Conservation (phyloP, 805 yeast genomes). For the Yarrowia sp. region DNA sequence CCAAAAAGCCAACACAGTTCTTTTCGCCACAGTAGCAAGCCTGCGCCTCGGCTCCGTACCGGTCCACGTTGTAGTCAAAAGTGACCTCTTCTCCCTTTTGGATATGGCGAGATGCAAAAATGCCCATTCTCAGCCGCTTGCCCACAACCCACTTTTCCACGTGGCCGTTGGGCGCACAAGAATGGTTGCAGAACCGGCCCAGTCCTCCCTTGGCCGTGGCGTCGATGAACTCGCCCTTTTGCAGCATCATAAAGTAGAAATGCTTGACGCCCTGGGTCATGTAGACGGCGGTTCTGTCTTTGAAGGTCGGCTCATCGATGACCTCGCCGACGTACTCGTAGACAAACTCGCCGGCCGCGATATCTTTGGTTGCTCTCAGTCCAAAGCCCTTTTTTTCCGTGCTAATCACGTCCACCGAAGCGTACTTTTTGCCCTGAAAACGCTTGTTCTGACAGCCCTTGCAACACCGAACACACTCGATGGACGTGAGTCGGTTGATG, state of each 20-base stretch:
- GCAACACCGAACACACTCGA: constrained; percentile 87
- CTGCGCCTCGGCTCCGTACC: constrained; percentile 94
- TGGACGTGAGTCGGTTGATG: constrained; percentile 85
- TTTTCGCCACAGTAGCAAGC: constrained; percentile 91
- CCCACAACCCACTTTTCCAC: constrained; percentile 98
- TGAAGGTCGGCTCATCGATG: constrained; percentile 72
- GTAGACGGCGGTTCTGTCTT: constrained; percentile 69
- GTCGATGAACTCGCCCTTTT: constrained; percentile 87
- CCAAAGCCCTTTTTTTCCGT: constrained; percentile 91
- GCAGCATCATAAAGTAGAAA: constrained; percentile 94
- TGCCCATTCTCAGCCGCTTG: constrained; percentile 87
- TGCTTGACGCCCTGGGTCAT: constrained; percentile 68
- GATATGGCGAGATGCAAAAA: constrained; percentile 77
- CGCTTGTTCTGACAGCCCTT: constrained; percentile 79
- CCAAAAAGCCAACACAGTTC: constrained; percentile 88
- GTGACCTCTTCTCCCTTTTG: constrained; percentile 82
- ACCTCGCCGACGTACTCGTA: constrained; percentile 95
- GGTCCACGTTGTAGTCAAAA: constrained; percentile 88
- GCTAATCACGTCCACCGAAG: constrained; percentile 72
- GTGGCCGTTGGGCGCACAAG: constrained; percentile 90
- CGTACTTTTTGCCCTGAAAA: constrained; percentile 73
- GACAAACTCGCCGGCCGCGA: constrained; percentile 65
- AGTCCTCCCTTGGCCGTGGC: constrained; percentile 87
- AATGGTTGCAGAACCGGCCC: constrained; percentile 91
- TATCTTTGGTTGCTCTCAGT: constrained; percentile 60